Evolutionary conservation across 176 grass and related monocot genomes (phyloP).

Genomic region (Rhynchospora pubera): DNA sequence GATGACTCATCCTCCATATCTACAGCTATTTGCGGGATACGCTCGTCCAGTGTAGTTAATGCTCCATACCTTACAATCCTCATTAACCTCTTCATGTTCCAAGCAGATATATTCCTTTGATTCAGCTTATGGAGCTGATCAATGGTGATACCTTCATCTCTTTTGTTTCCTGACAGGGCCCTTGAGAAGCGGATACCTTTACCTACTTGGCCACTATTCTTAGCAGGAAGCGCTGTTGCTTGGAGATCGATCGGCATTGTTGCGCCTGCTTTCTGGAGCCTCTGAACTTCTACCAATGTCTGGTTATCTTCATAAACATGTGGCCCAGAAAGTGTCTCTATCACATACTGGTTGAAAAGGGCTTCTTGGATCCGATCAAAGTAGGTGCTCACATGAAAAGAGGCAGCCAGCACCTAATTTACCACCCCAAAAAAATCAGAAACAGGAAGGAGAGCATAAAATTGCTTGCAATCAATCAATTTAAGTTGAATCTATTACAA

Average conservation of each 20-base stretch:
- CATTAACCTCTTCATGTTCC: constrained; percentile 96
- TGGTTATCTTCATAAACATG: constrained; percentile 64
- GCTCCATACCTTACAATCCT: constrained; percentile 76
- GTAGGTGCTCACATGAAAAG: constrained; percentile 98
- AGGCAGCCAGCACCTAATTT: constrained; percentile 52
- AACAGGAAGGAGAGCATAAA: background rate
- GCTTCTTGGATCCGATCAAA: constrained; percentile 95
- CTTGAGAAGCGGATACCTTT: constrained; percentile 37
- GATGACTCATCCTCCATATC: constrained; percentile 50
- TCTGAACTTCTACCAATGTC: constrained; percentile 69
- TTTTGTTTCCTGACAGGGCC: constrained; percentile 34
- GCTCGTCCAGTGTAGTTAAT: constrained; percentile 69
- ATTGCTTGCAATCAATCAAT: background rate
- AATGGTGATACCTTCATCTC: constrained; percentile 60
- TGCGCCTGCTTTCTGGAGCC: constrained; percentile 57
- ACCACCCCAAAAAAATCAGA: background rate
- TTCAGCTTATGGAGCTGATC: constrained; percentile 84
- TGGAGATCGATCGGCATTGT: constrained; percentile 57
- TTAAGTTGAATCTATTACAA: background rate
- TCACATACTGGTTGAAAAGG: constrained; percentile 92
- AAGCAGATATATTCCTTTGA: constrained; percentile 89
- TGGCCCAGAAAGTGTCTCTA: constrained; percentile 84
- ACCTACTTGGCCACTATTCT: constrained; percentile 16
- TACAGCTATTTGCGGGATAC: constrained; percentile 29
- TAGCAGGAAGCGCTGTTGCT: constrained; percentile 31